phyloP scores from a whole-genome alignment of 768 basidiomycete species.

The Mrakia hoshinonis region DNA sequence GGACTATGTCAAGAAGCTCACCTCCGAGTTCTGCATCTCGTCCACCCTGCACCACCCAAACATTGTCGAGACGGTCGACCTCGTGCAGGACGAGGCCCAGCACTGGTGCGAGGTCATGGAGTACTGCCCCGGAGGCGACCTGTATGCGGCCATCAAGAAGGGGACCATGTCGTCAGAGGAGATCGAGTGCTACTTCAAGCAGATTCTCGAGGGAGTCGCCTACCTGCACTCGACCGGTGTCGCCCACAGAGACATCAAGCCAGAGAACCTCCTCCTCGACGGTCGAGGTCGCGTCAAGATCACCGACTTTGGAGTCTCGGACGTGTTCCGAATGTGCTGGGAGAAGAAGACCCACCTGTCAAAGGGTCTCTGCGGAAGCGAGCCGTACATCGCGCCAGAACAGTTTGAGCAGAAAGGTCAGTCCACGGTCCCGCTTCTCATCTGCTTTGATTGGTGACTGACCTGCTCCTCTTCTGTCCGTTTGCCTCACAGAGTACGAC shows the following conservation, averaged over 20 bases:
- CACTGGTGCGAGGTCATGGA: constrained; percentile 99
- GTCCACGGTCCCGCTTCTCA: constrained; percentile 37
- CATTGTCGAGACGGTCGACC: constrained; percentile 95
- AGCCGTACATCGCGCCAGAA: constrained; percentile 98
- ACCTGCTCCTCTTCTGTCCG: constrained; percentile 37
- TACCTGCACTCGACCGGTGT: constrained; percentile 96
- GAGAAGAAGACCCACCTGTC: constrained; percentile 94
- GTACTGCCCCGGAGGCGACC: constrained; percentile 94
- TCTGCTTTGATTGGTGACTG: not conserved
- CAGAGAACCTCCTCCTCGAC: constrained; percentile 94
- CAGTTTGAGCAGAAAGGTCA: constrained; percentile 94
- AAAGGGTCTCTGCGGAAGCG: constrained; percentile 91
- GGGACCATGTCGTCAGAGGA: constrained; percentile 84
- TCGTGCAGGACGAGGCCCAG: constrained; percentile 93
- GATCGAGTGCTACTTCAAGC: constrained; percentile 96
- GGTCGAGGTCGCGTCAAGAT: constrained; percentile 79
- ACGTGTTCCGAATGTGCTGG: constrained; percentile 98
- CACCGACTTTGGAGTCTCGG: constrained; percentile 87
- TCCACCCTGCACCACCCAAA: constrained; percentile 90
- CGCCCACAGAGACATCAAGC: constrained; percentile 95
- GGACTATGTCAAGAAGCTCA: constrained; percentile 99
- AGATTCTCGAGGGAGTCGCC: constrained; percentile 75
- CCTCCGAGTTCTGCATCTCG: constrained; percentile 96
- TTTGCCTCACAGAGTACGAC: constrained; percentile 66
- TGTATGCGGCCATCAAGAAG: constrained; percentile 98